Evolutionary conservation across 1,284 basidiomycete genomes (phyloP).

Genomic region (Austroboletus rostrupii): DNA sequence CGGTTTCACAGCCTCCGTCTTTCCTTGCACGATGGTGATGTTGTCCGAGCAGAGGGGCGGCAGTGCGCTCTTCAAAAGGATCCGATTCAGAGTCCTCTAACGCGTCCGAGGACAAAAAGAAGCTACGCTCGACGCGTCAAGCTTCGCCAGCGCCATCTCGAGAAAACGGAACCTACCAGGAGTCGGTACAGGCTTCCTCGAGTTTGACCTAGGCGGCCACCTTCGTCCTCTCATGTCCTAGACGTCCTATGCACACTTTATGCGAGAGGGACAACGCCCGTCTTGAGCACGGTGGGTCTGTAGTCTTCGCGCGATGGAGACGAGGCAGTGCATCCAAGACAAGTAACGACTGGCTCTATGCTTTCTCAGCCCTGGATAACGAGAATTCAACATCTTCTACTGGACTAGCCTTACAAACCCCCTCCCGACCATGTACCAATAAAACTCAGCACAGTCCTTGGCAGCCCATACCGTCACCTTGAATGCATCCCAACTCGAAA

Average conservation of each 20-base stretch:
- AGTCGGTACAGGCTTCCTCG: slow-evolving; percentile 68
- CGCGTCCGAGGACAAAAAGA: slow-evolving; percentile 49
- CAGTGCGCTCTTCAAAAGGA: slow-evolving; percentile 53
- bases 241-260: slow-evolving; percentile 60
- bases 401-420: neutral
- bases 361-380: slow-evolving; percentile 70
- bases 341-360: slow-evolving; percentile 66
- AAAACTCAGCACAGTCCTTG: slow-evolving; percentile 12
- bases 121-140: slow-evolving; percentile 57
- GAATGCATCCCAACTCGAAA: slow-evolving; percentile 25
- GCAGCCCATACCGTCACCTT: slow-evolving; percentile 10
- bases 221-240: slow-evolving; percentile 48
- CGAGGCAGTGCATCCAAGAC: slow-evolving; percentile 53
- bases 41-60: slow-evolving; percentile 57
- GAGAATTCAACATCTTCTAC: too few species aligned
- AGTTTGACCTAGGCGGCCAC: slow-evolving; percentile 55
- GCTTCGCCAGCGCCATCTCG: slow-evolving; percentile 1
- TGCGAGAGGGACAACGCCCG: slow-evolving; percentile 68
- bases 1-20: slow-evolving; percentile 65
- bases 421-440: slow-evolving; percentile 12
- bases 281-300: slow-evolving; percentile 63
- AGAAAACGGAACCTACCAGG: slow-evolving; percentile 53
- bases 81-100: slow-evolving; percentile 73
- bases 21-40: slow-evolving; percentile 56
- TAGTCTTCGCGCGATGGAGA: slow-evolving; percentile 56